These are phyloP conservation scores for Tuber microsphaerosporum DNA, from an alignment of 495 filamentous ascomycete species.

Conservation along the genomic window DNA sequence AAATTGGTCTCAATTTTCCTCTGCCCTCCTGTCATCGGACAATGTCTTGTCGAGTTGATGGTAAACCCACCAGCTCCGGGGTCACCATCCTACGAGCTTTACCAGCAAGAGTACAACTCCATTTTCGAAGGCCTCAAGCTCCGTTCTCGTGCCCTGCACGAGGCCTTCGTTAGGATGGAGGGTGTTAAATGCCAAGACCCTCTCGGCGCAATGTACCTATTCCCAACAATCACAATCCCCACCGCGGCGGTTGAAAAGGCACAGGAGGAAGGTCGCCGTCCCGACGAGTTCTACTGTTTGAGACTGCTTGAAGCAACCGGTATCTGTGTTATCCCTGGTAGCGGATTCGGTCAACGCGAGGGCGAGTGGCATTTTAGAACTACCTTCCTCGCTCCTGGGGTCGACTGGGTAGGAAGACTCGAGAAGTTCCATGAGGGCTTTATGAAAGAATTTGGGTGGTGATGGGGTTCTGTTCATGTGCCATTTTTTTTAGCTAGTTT, in stretches of 20 bases:
- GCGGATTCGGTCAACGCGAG: constrained; percentile 89
- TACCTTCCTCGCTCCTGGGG: constrained; percentile 91
- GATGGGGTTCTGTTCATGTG: background rate
- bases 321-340: constrained; percentile 88
- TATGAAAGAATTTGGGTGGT: constrained; percentile 61
- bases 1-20: constrained; percentile 95
- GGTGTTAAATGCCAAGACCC: constrained; percentile 84
- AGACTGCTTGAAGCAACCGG: constrained; percentile 85
- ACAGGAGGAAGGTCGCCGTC: constrained; percentile 59
- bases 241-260: constrained; percentile 67
- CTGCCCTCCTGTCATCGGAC: constrained; percentile 88
- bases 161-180: constrained; percentile 89
- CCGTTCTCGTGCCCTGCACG: constrained; percentile 74
- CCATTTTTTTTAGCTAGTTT: background rate
- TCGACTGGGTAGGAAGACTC: constrained; percentile 85
- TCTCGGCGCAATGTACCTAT: constrained; percentile 95
- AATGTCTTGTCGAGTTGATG: constrained; percentile 94
- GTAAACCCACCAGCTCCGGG: constrained; percentile 84
- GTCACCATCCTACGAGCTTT: constrained; percentile 72
- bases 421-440: constrained; percentile 86
- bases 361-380: constrained; percentile 90
- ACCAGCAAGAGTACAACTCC: constrained; percentile 70
- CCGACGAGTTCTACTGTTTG: constrained; percentile 93
- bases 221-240: constrained; percentile 81
- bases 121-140: constrained; percentile 60